These are phyloP conservation scores for Penicillium brevicompactum DNA, from an alignment of 2,329 filamentous ascomycete species.

Conservation along the genomic window DNA sequence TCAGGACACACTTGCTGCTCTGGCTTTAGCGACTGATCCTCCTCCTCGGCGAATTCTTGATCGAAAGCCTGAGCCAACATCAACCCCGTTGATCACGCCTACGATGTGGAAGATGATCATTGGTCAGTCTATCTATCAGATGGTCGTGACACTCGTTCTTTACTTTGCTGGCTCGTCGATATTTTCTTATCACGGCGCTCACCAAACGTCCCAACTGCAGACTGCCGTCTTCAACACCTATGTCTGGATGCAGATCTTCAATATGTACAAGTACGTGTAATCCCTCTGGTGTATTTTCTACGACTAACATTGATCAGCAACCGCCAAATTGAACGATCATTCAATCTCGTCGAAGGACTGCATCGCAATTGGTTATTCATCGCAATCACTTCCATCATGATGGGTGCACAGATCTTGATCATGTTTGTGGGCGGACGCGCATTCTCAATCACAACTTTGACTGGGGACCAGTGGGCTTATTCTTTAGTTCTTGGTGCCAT, in stretches of 20 bases:
- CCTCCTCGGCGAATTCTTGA: constrained; percentile 58
- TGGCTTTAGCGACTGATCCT: constrained; percentile 64
- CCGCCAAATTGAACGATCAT: constrained; percentile 63
- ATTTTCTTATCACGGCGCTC: constrained; percentile 51
- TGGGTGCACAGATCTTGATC: constrained; percentile 60
- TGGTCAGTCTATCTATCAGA: constrained; percentile 42
- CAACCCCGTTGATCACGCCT: constrained; percentile 44
- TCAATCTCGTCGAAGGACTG: constrained; percentile 64
- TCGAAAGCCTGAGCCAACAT: constrained; percentile 48
- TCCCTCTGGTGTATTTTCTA: too few relatives aligned
- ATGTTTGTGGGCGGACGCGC: constrained; percentile 60
- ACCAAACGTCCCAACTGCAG: constrained; percentile 51
- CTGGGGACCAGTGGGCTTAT: constrained; percentile 58
- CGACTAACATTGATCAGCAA: constrained; percentile 38
- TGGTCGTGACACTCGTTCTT: constrained; percentile 38
- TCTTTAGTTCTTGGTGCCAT: constrained; percentile 53
- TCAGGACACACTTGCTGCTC: constrained; percentile 67
- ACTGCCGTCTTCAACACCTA: constrained; percentile 71
- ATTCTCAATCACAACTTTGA: constrained; percentile 54
- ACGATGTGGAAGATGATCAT: constrained; percentile 48
- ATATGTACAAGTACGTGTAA: constrained; percentile 58
- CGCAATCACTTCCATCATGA: constrained; percentile 59
- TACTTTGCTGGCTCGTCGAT: constrained; percentile 63
- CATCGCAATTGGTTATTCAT: constrained; percentile 61
- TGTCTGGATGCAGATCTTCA: constrained; percentile 74